Base-by-base conservation (phyloP, 2,329 filamentous ascomycete genomes). In the Fusarium graminum region DNA sequence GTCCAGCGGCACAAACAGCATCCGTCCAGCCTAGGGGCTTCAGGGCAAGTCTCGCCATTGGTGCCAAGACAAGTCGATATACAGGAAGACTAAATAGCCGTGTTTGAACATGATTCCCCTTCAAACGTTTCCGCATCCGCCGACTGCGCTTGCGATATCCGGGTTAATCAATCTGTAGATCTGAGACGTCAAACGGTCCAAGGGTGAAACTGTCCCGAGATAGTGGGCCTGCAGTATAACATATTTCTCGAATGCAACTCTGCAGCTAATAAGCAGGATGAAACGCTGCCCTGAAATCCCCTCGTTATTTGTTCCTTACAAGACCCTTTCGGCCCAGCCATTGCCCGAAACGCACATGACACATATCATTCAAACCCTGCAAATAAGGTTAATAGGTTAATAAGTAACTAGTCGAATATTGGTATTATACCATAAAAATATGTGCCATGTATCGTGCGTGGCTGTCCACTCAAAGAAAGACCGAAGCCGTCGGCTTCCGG, bases 1-100 rank as follows among this genome's bases (percentile, higher is more conserved):
- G 6, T 14, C 25, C 30, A 38, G 43, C 50, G 64, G 65, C 64
- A 66, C 52, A 38, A 25, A 41, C 49, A 55, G 36, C 64, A 59
- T 67, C 64, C 64, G 64, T 59, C 43, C 50, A 51, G 28, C 43
- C 46, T 55, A 50, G 64, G 64, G 64, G 55, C 8, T n/a, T 43
- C 30, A 9, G 10, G 36, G 60, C 25, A 51, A 19, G 64, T 64
- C 34, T 59, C 63, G 50, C 41, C 16, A 65, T 50, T 61, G 59
- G 51, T 39, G 65, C 60, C 59, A 67, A 68, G 60, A 59, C 45
- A 47, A 60, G 42, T 34, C 38, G 42, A 67, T 43, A 22, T 41
- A 28, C 64, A 55, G 64, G 54, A 68, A 67, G 19, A 19, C 26
- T 32, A 49, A 44, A 46, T 36, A 68, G 47, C 64, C 64, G 64